Percentiles rank a stretch among this genome's conserved stretches.
Evolutionary conservation across 768 basidiomycete genomes (phyloP).

Genomic region (Amyloporia xantha): DNA sequence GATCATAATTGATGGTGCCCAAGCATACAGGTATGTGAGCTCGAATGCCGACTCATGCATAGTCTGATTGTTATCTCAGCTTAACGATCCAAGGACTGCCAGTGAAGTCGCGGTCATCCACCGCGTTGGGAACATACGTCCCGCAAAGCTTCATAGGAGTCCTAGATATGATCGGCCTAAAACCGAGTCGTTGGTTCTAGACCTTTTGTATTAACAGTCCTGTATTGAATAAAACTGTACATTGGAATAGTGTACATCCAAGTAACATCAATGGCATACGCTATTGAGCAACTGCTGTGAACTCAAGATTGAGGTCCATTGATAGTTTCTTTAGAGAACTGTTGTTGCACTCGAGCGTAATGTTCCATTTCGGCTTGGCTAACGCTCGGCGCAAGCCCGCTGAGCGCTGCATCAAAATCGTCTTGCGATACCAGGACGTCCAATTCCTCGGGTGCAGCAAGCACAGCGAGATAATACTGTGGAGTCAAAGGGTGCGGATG

Average conservation of each 20-base stretch:
- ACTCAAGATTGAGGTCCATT: not conserved
- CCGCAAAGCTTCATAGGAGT: slow-evolving; percentile 44
- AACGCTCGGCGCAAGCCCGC: slow-evolving; percentile 71
- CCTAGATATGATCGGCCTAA: slow-evolving; percentile 49
- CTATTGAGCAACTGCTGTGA: not conserved
- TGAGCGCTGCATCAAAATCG: slow-evolving; percentile 75
- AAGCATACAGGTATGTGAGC: slow-evolving; percentile 42
- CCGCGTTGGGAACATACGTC: slow-evolving; percentile 41
- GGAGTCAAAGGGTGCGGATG: slow-evolving; percentile 72
- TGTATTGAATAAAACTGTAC: not conserved
- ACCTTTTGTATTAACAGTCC: not conserved
- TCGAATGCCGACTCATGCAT: not conserved
- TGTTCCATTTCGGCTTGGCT: slow-evolving; percentile 81
- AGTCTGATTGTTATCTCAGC: too few relatives aligned
- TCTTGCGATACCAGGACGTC: slow-evolving; percentile 64
- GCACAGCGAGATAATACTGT: slow-evolving; percentile 84
- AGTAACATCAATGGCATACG: not conserved
- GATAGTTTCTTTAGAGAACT: slow-evolving; percentile 42
- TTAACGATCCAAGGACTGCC: slow-evolving; percentile 44
- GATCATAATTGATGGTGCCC: slow-evolving; percentile 52
- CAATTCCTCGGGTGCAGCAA: slow-evolving; percentile 64
- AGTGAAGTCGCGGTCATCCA: slow-evolving; percentile 34
- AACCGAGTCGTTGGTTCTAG: slow-evolving; percentile 52
- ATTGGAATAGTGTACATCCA: not conserved
- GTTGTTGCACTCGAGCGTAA: slow-evolving; percentile 65